phyloP scores from a whole-genome alignment of 2,329 filamentous ascomycete genomes.

The Incumbomyces delicatus region DNA sequence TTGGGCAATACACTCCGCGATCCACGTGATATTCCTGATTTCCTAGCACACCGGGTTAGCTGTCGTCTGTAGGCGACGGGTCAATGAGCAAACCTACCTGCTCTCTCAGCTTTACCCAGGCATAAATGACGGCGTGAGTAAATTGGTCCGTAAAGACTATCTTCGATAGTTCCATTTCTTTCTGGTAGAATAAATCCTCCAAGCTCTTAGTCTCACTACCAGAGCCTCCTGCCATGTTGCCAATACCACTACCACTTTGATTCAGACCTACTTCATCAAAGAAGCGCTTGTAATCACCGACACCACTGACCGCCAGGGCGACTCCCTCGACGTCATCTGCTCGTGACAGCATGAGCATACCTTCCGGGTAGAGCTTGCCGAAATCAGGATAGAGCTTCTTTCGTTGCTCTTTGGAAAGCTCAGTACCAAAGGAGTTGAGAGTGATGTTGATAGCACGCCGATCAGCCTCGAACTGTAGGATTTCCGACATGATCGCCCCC shows the following conservation, averaged over 20 bases:
- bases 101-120: conserved; percentile 94
- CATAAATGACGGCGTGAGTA: conserved; percentile 87
- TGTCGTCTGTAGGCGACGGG: not conserved
- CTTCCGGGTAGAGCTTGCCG: conserved; percentile 84
- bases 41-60: conserved; percentile 50
- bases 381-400: conserved; percentile 94
- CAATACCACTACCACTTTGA: conserved; percentile 62
- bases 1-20: conserved; percentile 97
- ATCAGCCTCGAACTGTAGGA: conserved; percentile 94
- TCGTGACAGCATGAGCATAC: conserved; percentile 84
- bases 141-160: conserved; percentile 92
- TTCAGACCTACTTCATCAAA: conserved; percentile 84
- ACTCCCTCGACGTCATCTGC: conserved; percentile 95
- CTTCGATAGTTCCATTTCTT: conserved; percentile 98
- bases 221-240: conserved; percentile 76
- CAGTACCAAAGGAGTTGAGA: conserved; percentile 95
- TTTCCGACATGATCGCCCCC: conserved; percentile 87
- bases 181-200: conserved; percentile 97
- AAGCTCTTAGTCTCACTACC: conserved; percentile 76
- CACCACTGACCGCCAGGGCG: conserved; percentile 81
- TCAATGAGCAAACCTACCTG: conserved; percentile 55
- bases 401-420: conserved; percentile 83
- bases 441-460: conserved; percentile 97
- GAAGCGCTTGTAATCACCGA: conserved; percentile 88
- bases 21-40: conserved; percentile 99